A percentile compares a stretch with the other conserved stretches of the same genome.
Evolutionary conservation across 148 eudicot genomes (phyloP).

Genomic region (Heliosperma pusillum): DNA sequence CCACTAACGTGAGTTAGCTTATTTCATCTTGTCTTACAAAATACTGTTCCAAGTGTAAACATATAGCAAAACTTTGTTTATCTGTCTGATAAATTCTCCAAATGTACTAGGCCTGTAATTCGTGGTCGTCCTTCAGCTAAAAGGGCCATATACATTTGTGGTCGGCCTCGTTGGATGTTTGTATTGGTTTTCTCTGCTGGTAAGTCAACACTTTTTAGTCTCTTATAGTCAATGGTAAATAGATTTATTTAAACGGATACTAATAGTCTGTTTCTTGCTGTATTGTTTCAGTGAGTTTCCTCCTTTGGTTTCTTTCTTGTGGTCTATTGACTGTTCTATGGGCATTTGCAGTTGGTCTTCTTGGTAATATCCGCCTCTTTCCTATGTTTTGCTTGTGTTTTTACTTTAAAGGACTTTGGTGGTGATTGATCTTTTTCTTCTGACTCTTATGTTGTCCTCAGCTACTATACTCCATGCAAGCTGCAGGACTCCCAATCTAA

Average conservation of each 20-base stretch:
- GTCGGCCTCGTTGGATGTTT: constrained; percentile 93
- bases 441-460: constrained; percentile 25
- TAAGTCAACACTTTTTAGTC: constrained; percentile 22
- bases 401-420: not conserved
- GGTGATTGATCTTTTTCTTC: not conserved
- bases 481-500: constrained; percentile 90
- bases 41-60: not conserved
- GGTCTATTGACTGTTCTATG: constrained; percentile 71
- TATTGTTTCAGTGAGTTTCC: constrained; percentile 59
- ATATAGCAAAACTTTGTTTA: constrained; percentile 4
- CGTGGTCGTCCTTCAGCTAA: constrained; percentile 98
- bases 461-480: constrained; percentile 89
- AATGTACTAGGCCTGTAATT: constrained; percentile 73
- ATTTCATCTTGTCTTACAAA: not conserved
- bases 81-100: constrained; percentile 20
- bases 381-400: not conserved
- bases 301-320: constrained; percentile 87
- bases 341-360: constrained; percentile 73
- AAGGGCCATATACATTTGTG: constrained; percentile 81
- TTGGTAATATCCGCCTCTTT: constrained; percentile 39
- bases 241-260: constrained; percentile 5
- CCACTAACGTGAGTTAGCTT: constrained; percentile 71
- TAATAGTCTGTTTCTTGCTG: constrained; percentile 3
- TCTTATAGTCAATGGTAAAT: not conserved
- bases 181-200: constrained; percentile 60